Evolutionary conservation across 2,329 filamentous ascomycete species (phyloP).

Genomic region (Cladosporium sp.): DNA sequence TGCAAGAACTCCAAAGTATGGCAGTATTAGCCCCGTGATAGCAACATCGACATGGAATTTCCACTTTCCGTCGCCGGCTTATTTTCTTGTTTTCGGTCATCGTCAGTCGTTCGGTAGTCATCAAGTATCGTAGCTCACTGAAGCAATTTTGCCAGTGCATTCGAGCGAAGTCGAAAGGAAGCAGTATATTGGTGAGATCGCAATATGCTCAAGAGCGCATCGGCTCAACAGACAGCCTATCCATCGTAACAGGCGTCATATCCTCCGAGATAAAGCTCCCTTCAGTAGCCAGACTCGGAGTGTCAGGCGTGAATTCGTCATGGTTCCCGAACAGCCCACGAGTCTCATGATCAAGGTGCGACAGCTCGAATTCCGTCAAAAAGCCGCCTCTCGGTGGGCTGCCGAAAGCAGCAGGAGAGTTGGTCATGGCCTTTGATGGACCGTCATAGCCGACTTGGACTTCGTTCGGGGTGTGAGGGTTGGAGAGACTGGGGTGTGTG

Average conservation of each 20-base stretch:
- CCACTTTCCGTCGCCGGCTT: neutral
- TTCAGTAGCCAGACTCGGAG: conserved; percentile 26
- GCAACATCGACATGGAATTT: neutral
- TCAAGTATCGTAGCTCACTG: too few species aligned
- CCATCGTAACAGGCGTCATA: neutral
- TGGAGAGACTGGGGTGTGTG: conserved; percentile 15
- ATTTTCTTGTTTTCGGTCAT: neutral
- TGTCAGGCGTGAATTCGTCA: conserved; percentile 24
- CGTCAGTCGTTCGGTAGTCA: neutral
- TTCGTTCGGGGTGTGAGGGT: conserved; percentile 10
- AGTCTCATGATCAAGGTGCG: conserved; percentile 18
- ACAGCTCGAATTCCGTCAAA: conserved; percentile 15
- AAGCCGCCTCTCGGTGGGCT: conserved; percentile 11
- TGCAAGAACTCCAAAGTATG: too few species aligned
- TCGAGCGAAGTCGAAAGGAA: too few species aligned
- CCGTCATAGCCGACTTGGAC: conserved; percentile 8
- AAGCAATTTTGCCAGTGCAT: too few species aligned
- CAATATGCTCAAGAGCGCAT: conserved; percentile 6
- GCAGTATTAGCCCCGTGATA: too few species aligned
- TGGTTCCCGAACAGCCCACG: conserved; percentile 19
- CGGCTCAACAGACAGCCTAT: conserved; percentile 5
- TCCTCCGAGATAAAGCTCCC: conserved; percentile 27
- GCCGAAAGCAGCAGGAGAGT: conserved; percentile 7
- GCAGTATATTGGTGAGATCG: neutral
- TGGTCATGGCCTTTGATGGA: conserved; percentile 16